Percentiles rank a stretch among this genome's conserved stretches.
These are phyloP conservation scores for Sugiyamaella smithiae DNA, from an alignment of 805 yeast genomes.

Conservation along the genomic window DNA sequence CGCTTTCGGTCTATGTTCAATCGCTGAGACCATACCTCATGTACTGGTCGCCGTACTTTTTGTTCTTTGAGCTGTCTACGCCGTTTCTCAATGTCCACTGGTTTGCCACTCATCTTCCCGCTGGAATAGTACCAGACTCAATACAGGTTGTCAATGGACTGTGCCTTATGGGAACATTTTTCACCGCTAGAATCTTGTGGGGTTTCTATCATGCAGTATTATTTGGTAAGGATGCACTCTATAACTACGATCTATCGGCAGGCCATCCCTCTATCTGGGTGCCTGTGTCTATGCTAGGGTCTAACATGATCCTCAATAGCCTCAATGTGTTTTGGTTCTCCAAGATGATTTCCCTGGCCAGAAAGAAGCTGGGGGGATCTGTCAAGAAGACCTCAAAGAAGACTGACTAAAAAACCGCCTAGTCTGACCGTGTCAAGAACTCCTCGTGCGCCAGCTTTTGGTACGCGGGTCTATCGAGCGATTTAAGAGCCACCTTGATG, in stretches of 20 bases:
- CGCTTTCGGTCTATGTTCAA: constrained; percentile 66
- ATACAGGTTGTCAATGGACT: constrained; percentile 68
- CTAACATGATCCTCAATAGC: constrained; percentile 61
- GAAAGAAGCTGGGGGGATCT: neutral
- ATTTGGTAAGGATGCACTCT: constrained; percentile 48
- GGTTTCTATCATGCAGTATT: constrained; percentile 70
- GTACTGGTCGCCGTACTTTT: constrained; percentile 78
- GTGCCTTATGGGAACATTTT: constrained; percentile 64
- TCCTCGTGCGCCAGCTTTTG: constrained; percentile 29
- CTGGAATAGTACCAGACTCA: constrained; percentile 55
- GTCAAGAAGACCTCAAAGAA: neutral
- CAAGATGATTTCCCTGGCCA: constrained; percentile 66
- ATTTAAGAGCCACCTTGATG: constrained; percentile 59
- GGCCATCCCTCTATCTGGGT: constrained; percentile 43
- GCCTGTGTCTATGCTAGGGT: constrained; percentile 48
- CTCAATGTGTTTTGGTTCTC: constrained; percentile 84
- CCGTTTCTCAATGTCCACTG: constrained; percentile 95
- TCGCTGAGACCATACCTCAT: constrained; percentile 71
- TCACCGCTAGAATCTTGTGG: constrained; percentile 77
- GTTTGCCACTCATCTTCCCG: constrained; percentile 79
- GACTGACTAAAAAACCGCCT: neutral
- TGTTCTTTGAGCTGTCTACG: constrained; percentile 83
- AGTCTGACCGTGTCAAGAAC: constrained; percentile 18
- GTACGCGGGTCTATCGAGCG: constrained; percentile 46
- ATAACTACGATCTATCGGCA: constrained; percentile 24